phyloP scores from a whole-genome alignment of 75 land plant genomes.

The Picea sitchensis region DNA sequence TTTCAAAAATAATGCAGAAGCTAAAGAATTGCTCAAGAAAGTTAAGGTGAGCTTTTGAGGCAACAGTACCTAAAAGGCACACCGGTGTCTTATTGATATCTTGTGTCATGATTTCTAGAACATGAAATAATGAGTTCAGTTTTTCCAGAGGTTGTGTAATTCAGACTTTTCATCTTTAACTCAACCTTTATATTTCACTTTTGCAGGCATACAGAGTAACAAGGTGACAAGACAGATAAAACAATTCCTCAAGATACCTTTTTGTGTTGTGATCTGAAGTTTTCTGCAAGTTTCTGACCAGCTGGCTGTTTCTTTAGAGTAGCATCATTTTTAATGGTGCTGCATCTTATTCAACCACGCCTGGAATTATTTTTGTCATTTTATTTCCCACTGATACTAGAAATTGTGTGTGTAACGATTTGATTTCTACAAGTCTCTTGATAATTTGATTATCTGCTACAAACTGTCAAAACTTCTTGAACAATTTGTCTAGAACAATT shows the following conservation, averaged over 20 bases:
- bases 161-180: background rate
- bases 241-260: background rate
- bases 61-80: background rate
- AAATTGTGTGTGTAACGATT: no score
- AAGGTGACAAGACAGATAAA: conserved; percentile 4
- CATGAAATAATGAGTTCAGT: background rate
- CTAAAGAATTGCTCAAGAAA: conserved; percentile 42
- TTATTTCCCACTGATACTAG: no score
- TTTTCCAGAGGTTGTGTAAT: background rate
- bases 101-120: background rate
- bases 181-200: background rate
- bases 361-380: no score
- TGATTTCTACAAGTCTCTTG: no score
- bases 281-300: background rate
- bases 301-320: background rate
- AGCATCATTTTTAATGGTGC: background rate
- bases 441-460: no score
- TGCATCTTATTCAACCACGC: no score
- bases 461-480: no score
- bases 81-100: background rate
- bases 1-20: conserved; percentile 47
- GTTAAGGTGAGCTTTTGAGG: conserved; percentile 41
- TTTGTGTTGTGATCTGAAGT: background rate
- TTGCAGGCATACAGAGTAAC: conserved; percentile 39
- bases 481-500: no score